phyloP scores from a whole-genome alignment of 2,329 filamentous ascomycete genomes.

The Colletotrichum scovillei region DNA sequence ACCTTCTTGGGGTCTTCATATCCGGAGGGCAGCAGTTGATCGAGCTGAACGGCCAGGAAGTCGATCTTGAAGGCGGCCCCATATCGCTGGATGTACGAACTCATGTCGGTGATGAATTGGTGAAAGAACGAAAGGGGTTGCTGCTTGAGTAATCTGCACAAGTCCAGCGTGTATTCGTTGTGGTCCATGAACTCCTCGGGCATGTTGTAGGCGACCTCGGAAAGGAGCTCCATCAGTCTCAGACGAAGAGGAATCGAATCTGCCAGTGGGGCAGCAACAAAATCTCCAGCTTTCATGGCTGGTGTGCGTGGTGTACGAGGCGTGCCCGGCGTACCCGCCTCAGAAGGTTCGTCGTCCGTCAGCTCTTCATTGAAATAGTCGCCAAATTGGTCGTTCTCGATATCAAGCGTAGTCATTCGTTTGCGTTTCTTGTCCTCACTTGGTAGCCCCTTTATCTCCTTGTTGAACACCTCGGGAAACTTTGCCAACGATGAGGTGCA shows the following conservation, averaged over 20 bases:
- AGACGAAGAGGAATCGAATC: slow-evolving; percentile 72
- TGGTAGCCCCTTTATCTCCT: slow-evolving; percentile 65
- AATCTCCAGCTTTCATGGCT: slow-evolving; percentile 40
- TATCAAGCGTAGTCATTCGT: slow-evolving; percentile 59
- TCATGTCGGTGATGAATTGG: slow-evolving; percentile 56
- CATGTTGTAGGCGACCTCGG: slow-evolving; percentile 59
- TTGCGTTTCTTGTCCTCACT: slow-evolving; percentile 62
- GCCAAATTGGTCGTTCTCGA: slow-evolving; percentile 70
- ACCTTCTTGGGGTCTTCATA: slow-evolving; percentile 54
- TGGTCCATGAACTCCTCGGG: slow-evolving; percentile 52
- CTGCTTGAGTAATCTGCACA: slow-evolving; percentile 67
- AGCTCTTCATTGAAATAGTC: slow-evolving; percentile 66
- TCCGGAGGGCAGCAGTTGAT: slow-evolving; percentile 55
- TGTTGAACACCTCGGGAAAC: slow-evolving; percentile 75
- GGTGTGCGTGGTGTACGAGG: slow-evolving; percentile 24
- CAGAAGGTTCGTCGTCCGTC: slow-evolving; percentile 56
- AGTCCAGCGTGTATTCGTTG: slow-evolving; percentile 68
- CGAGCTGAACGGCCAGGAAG: slow-evolving; percentile 48
- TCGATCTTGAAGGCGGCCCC: slow-evolving; percentile 23
- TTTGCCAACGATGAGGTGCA: slow-evolving; percentile 60
- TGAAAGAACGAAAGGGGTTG: slow-evolving; percentile 69
- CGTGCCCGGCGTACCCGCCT: slow-evolving; percentile 55
- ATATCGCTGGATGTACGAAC: slow-evolving; percentile 13
- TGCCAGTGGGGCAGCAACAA: slow-evolving; percentile 52
- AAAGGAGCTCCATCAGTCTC: slow-evolving; percentile 69